Conservation (phyloP, 2,329 filamentous ascomycete genomes). For the Sporothrix brasiliensis region DNA sequence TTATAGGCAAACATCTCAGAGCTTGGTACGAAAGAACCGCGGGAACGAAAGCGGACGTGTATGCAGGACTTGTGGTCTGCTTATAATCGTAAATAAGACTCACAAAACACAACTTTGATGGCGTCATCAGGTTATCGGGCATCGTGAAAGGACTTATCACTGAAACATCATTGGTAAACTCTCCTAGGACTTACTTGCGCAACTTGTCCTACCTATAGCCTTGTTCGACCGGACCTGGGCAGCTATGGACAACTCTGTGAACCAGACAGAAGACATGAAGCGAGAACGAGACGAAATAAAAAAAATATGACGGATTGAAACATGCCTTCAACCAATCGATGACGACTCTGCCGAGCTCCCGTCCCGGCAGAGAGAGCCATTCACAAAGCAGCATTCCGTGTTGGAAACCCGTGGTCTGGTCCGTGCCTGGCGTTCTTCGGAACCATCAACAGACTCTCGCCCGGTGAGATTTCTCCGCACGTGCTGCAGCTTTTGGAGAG, state of each 20-base stretch:
- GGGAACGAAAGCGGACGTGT: neutral
- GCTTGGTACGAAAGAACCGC: neutral
- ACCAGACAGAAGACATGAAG: neutral
- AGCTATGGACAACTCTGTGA: neutral
- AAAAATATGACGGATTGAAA: neutral
- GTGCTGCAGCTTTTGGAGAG: neutral
- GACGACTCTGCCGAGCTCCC: neutral
- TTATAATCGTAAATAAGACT: neutral
- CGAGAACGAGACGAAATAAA: neutral
- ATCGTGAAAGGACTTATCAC: neutral
- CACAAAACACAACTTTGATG: conserved; percentile 1
- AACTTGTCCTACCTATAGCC: neutral
- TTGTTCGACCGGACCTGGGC: neutral
- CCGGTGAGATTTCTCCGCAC: conserved; percentile 26
- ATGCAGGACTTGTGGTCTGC: too few species aligned
- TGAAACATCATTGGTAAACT: neutral
- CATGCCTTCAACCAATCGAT: neutral
- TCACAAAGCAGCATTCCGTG: conserved; percentile 5
- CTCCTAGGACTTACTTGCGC: neutral
- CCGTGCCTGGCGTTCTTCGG: conserved; percentile 6
- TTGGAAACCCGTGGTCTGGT: neutral
- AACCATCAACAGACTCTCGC: conserved; percentile 1
- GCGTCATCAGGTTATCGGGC: neutral
- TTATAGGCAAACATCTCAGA: neutral
- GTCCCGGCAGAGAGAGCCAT: conserved; percentile 9